Base-by-base conservation (phyloP, 2,329 filamentous ascomycete species). In the Drechslera avenae region DNA sequence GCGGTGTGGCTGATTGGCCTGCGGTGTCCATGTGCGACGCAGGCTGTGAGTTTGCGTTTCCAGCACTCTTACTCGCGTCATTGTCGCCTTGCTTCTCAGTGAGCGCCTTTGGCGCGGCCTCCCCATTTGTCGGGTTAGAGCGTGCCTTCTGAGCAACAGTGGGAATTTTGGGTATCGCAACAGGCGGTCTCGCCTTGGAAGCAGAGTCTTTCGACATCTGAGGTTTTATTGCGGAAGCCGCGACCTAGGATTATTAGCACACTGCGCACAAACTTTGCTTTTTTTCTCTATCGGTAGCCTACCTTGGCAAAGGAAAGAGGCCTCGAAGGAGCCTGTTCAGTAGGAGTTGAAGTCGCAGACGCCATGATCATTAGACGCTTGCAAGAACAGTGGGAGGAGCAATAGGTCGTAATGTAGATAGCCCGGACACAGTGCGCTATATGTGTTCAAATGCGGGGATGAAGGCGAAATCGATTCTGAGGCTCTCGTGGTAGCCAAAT, bases 301-400 rank as follows among this genome's bases (percentile, higher is more conserved):
- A 90, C 88, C 82, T 89, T 91, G 75, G 88, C 88, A 79, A 91
- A 91, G 35, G 88, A 90, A 21, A 52, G 45, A 63, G 86, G 82
- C 74, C 84, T 85, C 45, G 57, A 54, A 76, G 61, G 59, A 21
- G 60, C 46, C 41, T 67, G 60, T 44, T 73, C 71, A 21, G 62
- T 47, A 44, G 66, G 56, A 12, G 63, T 57, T 32, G 69, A 59
- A 36, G 66, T 57, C 42, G 67, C 56, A 48, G 70, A 71, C 14
- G 70, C 64, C 71, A 75, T 73, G 33, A 43, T 28, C 31, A 16
- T 64, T 26, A 31, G 28, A 37, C 41, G 39, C 33, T 46, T 39
- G 26, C 34, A 39, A 33, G 36, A 34, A 36, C 39, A 49, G 57
- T 57, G 44, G 40, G 53, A 43, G 42, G 54, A 41, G 44, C 55